Conservation (phyloP, 2,329 filamentous ascomycete species). For the Shiraia sp. region DNA sequence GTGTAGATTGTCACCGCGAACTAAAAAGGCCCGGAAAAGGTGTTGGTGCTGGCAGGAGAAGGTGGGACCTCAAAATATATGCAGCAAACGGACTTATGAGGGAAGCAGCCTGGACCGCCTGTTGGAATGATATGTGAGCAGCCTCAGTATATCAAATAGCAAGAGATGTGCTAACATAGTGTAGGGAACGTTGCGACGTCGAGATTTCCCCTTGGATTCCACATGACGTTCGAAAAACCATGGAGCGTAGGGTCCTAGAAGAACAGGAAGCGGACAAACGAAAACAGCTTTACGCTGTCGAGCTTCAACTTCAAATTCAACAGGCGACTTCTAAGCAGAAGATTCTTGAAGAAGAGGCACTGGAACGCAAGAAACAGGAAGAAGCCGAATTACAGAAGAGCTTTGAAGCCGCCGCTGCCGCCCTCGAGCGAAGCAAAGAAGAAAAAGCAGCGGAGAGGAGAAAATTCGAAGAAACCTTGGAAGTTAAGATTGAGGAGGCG, state of each 20-base stretch:
- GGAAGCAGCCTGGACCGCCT: constrained; percentile 87
- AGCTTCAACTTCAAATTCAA: constrained; percentile 37
- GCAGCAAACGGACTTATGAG: constrained; percentile 94
- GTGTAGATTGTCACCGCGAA: constrained; percentile 55
- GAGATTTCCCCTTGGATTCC: constrained; percentile 80
- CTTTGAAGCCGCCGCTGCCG: constrained; percentile 32
- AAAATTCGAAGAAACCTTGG: constrained; percentile 29
- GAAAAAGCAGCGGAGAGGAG: constrained; percentile 33
- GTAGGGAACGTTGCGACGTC: constrained; percentile 82
- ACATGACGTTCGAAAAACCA: constrained; percentile 59
- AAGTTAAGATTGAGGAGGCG: constrained; percentile 35
- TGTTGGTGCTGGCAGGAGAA: constrained; percentile 50
- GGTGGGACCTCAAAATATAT: constrained; percentile 84
- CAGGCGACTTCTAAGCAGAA: constrained; percentile 36
- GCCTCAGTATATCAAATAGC: no score
- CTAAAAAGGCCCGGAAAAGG: constrained; percentile 43
- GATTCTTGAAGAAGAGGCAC: constrained; percentile 31
- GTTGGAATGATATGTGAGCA: constrained; percentile 84
- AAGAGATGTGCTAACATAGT: no score
- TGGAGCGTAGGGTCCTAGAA: constrained; percentile 58
- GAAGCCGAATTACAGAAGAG: constrained; percentile 31
- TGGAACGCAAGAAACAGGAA: constrained; percentile 26
- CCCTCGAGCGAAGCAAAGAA: constrained; percentile 29
- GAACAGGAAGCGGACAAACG: constrained; percentile 38
- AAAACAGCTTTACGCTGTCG: constrained; percentile 34